These are phyloP conservation scores for Neurospora sp. DNA, from an alignment of 2,329 filamentous ascomycete genomes.

Conservation along the genomic window DNA sequence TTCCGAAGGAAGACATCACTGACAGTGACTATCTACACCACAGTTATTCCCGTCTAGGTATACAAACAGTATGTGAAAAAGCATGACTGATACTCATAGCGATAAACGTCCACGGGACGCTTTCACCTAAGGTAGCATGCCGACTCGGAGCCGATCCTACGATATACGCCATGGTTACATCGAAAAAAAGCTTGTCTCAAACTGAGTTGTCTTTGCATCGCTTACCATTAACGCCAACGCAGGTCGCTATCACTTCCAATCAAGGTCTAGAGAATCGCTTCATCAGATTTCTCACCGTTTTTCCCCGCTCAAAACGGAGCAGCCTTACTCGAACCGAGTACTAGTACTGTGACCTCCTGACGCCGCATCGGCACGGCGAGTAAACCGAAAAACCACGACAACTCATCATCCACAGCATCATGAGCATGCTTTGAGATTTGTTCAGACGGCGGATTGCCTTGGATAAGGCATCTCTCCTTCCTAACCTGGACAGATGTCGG, in stretches of 20 bases:
- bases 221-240: neutral
- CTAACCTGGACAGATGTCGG: neutral
- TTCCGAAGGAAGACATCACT: neutral
- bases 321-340: neutral
- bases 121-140: neutral
- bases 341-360: neutral
- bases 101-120: neutral
- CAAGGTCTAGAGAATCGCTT: neutral
- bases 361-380: neutral
- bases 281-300: neutral
- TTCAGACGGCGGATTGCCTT: neutral
- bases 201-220: neutral
- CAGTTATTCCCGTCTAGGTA: too few relatives aligned
- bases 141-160: neutral
- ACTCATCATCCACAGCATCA: neutral
- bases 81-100: neutral
- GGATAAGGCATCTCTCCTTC: neutral
- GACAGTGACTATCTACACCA: too few relatives aligned
- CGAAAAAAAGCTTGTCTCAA: neutral
- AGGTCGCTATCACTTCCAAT: neutral
- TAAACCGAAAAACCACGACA: neutral
- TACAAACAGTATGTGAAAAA: neutral
- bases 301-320: neutral
- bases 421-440: neutral
- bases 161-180: neutral